phyloP scores from a whole-genome alignment of 2,329 filamentous ascomycete genomes.

The Tympanopsis confertula region DNA sequence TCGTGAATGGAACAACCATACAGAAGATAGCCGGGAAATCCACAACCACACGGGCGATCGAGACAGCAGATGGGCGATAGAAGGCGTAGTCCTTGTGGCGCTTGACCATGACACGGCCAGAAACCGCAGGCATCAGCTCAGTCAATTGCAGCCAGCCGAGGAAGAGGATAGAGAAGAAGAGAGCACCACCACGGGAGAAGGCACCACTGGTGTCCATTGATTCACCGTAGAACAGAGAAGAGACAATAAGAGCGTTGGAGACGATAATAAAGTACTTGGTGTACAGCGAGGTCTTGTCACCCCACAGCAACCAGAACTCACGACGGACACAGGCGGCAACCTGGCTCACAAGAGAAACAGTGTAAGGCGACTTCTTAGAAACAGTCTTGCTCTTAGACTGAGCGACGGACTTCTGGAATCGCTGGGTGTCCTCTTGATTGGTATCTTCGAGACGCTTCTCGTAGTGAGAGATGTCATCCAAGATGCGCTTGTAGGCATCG shows the following conservation, averaged over 20 bases:
- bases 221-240: slow-evolving; percentile 66
- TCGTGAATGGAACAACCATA: slow-evolving; percentile 45
- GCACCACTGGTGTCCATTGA: slow-evolving; percentile 45
- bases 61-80: slow-evolving; percentile 57
- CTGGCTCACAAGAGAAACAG: slow-evolving; percentile 62
- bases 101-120: slow-evolving; percentile 57
- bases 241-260: slow-evolving; percentile 63
- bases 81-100: slow-evolving; percentile 59
- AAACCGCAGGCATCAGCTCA: slow-evolving; percentile 68
- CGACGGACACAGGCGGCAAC: slow-evolving; percentile 57
- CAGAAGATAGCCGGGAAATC: slow-evolving; percentile 49
- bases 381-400: slow-evolving; percentile 59
- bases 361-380: slow-evolving; percentile 62
- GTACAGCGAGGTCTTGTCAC: slow-evolving; percentile 63
- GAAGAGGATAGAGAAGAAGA: slow-evolving; percentile 59
- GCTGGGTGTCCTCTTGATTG: slow-evolving; percentile 45
- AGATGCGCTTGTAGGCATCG: slow-evolving; percentile 37
- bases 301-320: slow-evolving; percentile 69
- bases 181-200: slow-evolving; percentile 48
- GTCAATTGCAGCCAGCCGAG: slow-evolving; percentile 63
- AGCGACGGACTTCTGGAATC: slow-evolving; percentile 54
- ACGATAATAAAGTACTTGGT: slow-evolving; percentile 74
- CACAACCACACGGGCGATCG: slow-evolving; percentile 48
- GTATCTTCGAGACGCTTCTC: slow-evolving; percentile 43
- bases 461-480: slow-evolving; percentile 42